Evolutionary conservation across 2,329 filamentous ascomycete genomes (phyloP), one percentile per base, ranked within the genome.

Genomic region (Scedosporium apiospermum): DNA sequence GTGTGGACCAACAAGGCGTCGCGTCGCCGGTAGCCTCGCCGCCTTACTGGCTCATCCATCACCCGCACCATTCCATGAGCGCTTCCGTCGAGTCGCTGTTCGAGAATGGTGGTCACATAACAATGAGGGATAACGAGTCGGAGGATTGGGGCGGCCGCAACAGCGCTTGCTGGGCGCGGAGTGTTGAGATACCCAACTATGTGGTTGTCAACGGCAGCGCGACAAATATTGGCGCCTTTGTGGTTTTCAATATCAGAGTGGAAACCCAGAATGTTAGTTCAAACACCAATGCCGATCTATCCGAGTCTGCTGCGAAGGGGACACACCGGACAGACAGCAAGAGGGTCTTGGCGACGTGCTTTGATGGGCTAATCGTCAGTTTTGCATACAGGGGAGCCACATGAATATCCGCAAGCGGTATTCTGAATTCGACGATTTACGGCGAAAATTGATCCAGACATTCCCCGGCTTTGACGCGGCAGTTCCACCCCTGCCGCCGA

Each of bases 221-320:
- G 42, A 82, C 80, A 14, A 83, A 80, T 66, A 80, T 86, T 30
- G 93, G 93, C n/a, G 90, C 93, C 1, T 99, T 98, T 76, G 91
- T 97, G 1, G 92, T 96, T 6, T 99, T 91, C 90, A 95, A 91
- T 71, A 92, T 95, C 69, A 86, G 82, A 58, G 90, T 99, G 55
- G 87, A 95, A 73, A 97, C 92, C 3, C 77, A 98, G 60, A 88
- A 86, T 74, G 91, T 93, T 72, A 73, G 86, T 82, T 46, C 2
- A 21, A 53, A 5, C 30, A 27, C 6, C 30, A n/a, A 6, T 38
- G 21, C 60, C 46, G 26, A 14, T 58, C 55, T 27, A 34, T 16
- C 41, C 30, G 53, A 27, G 21, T 27, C 38, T n/a, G 10, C 27
- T 10, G 34, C 16, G 57, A 21, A n/a, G 14, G 18, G 57, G 34